These are phyloP conservation scores for Pezizomycotina sp. DNA, from an alignment of 2,329 filamentous ascomycete species.

Conservation along the genomic window DNA sequence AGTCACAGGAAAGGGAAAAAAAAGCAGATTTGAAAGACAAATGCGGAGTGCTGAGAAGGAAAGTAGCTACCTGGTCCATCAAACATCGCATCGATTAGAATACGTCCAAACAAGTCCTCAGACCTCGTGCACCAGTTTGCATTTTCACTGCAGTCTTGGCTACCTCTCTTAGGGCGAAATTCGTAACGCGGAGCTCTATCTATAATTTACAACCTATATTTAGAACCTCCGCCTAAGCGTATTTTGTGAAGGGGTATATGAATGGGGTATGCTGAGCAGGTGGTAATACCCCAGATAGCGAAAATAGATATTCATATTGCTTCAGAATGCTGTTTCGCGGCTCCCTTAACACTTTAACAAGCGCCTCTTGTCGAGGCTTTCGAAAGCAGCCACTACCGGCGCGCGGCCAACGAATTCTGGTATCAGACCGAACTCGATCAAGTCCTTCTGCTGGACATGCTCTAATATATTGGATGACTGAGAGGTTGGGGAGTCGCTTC, in stretches of 20 bases:
- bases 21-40: neutral
- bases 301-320: constrained; percentile 79
- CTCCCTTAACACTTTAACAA: constrained; percentile 80
- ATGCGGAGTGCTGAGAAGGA: neutral
- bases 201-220: no score
- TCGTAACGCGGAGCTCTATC: constrained; percentile 69
- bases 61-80: constrained; percentile 42
- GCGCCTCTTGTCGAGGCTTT: constrained; percentile 51
- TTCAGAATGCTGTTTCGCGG: constrained; percentile 73
- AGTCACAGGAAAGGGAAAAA: no score
- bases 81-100: constrained; percentile 69
- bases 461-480: constrained; percentile 21
- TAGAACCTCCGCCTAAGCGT: no score
- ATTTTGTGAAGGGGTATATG: no score
- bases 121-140: constrained; percentile 62
- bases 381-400: constrained; percentile 73
- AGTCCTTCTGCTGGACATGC: constrained; percentile 24
- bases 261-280: no score
- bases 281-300: constrained; percentile 59
- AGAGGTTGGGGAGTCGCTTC: neutral
- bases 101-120: constrained; percentile 67
- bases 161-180: constrained; percentile 61
- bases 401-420: constrained; percentile 53
- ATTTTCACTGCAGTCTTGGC: constrained; percentile 52
- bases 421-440: constrained; percentile 25